phyloP scores from a whole-genome alignment of 306 rosid genomes.

The Biancaea sappan region DNA sequence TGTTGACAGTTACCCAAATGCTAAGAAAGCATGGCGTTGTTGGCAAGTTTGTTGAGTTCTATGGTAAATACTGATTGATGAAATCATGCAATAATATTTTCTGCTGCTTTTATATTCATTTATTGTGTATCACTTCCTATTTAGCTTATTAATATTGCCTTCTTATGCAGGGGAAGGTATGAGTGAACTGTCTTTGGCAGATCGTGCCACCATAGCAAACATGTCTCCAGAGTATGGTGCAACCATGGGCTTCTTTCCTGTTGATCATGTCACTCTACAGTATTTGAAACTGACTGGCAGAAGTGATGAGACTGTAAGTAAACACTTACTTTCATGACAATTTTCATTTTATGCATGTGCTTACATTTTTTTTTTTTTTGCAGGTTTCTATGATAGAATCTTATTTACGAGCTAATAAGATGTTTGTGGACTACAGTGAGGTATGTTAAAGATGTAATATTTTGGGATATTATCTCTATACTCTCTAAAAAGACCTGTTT shows the following conservation, averaged over 20 bases:
- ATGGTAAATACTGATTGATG: slow-evolving; percentile 55
- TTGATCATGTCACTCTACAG: slow-evolving; percentile 92
- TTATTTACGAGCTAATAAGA: slow-evolving; percentile 76
- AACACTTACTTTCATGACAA: slow-evolving; percentile 11
- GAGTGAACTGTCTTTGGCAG: slow-evolving; percentile 86
- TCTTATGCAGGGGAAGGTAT: slow-evolving; percentile 81
- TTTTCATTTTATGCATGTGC: slow-evolving; percentile 34
- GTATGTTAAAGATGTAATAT: slow-evolving; percentile 35
- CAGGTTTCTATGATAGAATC: slow-evolving; percentile 85
- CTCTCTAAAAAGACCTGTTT: slow-evolving; percentile 26
- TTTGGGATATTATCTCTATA: neutral
- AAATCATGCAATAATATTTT: neutral
- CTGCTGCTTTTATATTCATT: neutral
- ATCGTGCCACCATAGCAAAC: slow-evolving; percentile 97
- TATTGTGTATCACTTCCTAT: slow-evolving; percentile 6
- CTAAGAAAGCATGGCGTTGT: slow-evolving; percentile 97
- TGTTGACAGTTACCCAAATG: slow-evolving; percentile 92
- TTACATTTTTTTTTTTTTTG: slow-evolving; percentile 46
- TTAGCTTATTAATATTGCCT: slow-evolving; percentile 34
- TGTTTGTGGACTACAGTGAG: slow-evolving; percentile 94
- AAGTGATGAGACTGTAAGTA: slow-evolving; percentile 77
- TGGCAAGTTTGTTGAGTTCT: slow-evolving; percentile 95
- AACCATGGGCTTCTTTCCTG: slow-evolving; percentile 99
- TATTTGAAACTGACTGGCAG: slow-evolving; percentile 92
- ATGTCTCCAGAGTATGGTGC: slow-evolving; percentile 98